phyloP scores from a whole-genome alignment of 2,329 filamentous ascomycete species.

The Diaporthe citrichinensis region DNA sequence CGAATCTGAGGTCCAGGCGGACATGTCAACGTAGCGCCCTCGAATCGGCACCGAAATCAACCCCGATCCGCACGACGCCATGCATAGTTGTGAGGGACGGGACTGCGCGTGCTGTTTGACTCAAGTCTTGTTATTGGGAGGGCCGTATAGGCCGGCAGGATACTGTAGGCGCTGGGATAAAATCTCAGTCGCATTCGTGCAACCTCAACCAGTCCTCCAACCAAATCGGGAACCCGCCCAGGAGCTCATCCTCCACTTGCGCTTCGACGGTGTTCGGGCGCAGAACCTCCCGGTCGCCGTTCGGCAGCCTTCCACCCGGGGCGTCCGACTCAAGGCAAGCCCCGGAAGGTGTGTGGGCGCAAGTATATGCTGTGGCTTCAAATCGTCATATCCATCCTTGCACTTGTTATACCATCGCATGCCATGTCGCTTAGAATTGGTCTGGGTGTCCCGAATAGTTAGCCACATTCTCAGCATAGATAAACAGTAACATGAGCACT shows the following conservation, averaged over 20 bases:
- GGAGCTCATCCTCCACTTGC: not conserved
- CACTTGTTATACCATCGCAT: constrained; percentile 3
- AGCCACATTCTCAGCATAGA: not conserved
- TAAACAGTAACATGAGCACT: constrained; percentile 49
- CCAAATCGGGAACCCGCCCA: not conserved
- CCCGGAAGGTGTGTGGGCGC: not conserved
- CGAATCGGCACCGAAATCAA: not conserved
- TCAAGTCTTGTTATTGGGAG: constrained; percentile 19
- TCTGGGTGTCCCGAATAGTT: not conserved
- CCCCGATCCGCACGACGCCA: not conserved
- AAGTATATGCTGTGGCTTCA: not conserved
- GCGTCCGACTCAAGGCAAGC: not conserved
- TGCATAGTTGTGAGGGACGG: not conserved
- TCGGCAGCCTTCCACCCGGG: not conserved
- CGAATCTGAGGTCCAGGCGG: not conserved
- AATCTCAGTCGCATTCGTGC: constrained; percentile 7
- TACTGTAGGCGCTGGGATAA: constrained; percentile 9
- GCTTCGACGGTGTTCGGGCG: not conserved
- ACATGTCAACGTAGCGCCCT: not conserved
- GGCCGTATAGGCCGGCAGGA: constrained; percentile 3
- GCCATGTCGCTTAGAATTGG: constrained; percentile 28
- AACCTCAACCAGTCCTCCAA: constrained; percentile 17
- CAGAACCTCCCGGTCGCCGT: not conserved
- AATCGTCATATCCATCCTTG: not conserved
- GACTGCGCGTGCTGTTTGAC: not conserved